A percentile compares a stretch with the other conserved stretches of the same genome.
These are phyloP conservation scores for Leishmania tarentolae DNA, from an alignment of 208 protist species.

Conservation along the genomic window DNA sequence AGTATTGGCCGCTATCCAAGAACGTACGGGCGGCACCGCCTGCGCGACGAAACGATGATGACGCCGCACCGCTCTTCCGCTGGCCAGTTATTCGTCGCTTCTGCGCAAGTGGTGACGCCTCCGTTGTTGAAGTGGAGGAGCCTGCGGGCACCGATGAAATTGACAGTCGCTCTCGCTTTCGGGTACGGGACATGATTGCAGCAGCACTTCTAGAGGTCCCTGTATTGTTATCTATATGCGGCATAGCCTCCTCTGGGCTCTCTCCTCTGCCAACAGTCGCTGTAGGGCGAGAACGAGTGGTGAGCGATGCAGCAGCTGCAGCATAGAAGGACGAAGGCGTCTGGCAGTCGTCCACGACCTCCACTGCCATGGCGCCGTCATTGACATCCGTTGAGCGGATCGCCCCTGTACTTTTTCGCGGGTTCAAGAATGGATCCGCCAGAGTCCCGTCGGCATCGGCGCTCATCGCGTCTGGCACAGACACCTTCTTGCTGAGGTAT, in stretches of 20 bases:
- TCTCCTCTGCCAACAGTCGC: neutral
- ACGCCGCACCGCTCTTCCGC: neutral
- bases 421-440: conserved; percentile 27
- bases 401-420: conserved; percentile 5
- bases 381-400: neutral
- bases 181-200: neutral
- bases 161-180: neutral
- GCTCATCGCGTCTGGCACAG: neutral
- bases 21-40: neutral
- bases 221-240: neutral
- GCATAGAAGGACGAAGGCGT: neutral
- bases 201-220: neutral
- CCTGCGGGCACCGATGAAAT: neutral
- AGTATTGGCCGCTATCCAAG: neutral
- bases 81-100: neutral
- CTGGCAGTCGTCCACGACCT: neutral
- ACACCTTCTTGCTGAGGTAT: neutral
- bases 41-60: neutral
- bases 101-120: neutral
- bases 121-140: neutral
- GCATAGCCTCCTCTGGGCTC: neutral
- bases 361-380: neutral
- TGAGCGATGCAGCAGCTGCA: neutral
- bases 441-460: conserved; percentile 4
- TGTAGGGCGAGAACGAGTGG: neutral